Evolutionary conservation across 345 rosid species (phyloP).

Genomic region (Populus nigra): DNA sequence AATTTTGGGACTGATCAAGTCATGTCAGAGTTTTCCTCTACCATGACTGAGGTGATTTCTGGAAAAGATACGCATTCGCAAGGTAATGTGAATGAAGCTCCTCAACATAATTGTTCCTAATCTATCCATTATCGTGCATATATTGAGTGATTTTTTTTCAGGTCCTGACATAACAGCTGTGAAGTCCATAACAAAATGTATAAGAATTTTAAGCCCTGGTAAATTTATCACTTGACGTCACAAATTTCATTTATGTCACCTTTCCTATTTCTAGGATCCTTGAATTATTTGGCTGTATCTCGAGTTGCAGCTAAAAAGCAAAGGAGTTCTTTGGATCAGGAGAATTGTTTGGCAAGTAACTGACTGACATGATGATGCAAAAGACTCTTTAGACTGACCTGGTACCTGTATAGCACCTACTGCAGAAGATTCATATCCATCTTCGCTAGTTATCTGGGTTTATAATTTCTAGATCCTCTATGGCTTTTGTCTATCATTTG

Average conservation of each 20-base stretch:
- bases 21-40: conserved; percentile 50
- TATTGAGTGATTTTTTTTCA: conserved; percentile 27
- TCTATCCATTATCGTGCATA: not conserved
- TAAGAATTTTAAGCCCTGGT: conserved; percentile 71
- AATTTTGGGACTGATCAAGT: conserved; percentile 34
- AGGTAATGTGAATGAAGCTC: conserved; percentile 29
- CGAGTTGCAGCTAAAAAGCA: conserved; percentile 45
- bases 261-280: not conserved
- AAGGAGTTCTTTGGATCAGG: conserved; percentile 24
- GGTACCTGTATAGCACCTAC: conserved; percentile 25
- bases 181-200: conserved; percentile 60
- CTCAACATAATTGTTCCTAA: not conserved
- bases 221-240: conserved; percentile 11
- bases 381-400: conserved; percentile 25
- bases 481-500: not conserved
- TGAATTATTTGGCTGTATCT: conserved; percentile 2
- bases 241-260: not conserved
- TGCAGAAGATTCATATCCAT: conserved; percentile 11
- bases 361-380: conserved; percentile 21
- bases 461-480: not conserved
- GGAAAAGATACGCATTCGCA: conserved; percentile 36
- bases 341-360: conserved; percentile 26
- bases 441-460: not conserved
- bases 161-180: conserved; percentile 54
- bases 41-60: conserved; percentile 39